Evolutionary conservation across 2,329 filamentous ascomycete species (phyloP), one percentile per base, ranked within the genome.

Genomic region (Aspergillus brunneoviolaceus): DNA sequence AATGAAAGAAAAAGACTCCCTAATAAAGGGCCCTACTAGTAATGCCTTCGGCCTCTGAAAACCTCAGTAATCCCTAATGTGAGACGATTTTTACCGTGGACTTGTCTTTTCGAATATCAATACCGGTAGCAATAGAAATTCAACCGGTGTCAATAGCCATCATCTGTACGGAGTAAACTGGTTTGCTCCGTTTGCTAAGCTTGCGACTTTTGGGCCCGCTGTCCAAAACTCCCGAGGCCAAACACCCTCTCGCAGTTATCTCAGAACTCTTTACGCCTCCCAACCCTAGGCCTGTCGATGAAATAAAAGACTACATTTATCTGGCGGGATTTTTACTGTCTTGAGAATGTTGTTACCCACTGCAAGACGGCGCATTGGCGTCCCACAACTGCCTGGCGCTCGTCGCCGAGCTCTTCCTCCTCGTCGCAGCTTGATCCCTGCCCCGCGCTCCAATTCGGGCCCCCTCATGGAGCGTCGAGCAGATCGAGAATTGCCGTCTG

Each of bases 401-500:
- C 61, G 29, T 29, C 49, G 54, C 42, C 65, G 56, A 52, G 60
- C 57, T 49, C 51, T 60, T 45, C 45, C 65, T 50, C 63, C 64
- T 21, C 75, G 73, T 56, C 80, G 81, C 62, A 81, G 75, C 53
- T 69, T 83, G 61, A 79, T 83, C 62, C 78, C 81, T 49, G 79
- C 82, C 2, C 83, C 83, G 23, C 76, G 76, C 57, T 75, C 79
- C 23, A 79, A 79, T 66, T 78, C 80, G 6, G 82, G 82, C 2
- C 82, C 82, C 42, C 72, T 85, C 33, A 77, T 84, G 69, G 76
- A 79, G 59, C 81, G 83, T 52, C 80, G 82, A 58, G 72, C 80
- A 63, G 82, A 85, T 71, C 80, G 82, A 65, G 82, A 77, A 51
- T 77, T 85, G 2, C 83, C 83, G 16, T 68, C 76, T 31, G 69